Conservation (phyloP, 2,329 filamentous ascomycete species). For the Alternaria infectoria region DNA sequence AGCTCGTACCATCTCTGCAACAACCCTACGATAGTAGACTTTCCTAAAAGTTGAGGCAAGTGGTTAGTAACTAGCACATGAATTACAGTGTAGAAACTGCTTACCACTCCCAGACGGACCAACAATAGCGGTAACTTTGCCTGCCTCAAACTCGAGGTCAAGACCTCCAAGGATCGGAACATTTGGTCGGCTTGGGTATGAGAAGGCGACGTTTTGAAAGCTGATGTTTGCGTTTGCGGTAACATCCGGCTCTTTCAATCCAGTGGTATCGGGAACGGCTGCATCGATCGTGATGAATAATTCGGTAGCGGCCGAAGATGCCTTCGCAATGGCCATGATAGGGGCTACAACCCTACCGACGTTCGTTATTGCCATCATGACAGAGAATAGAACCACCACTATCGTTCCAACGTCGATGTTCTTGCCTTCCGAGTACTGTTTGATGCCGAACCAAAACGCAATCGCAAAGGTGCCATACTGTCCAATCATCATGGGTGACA, state of each 20-base stretch:
- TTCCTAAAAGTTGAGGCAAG: constrained; percentile 59
- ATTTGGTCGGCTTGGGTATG: constrained; percentile 59
- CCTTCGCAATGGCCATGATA: constrained; percentile 44
- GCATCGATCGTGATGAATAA: constrained; percentile 48
- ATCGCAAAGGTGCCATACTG: constrained; percentile 48
- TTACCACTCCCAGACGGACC: constrained; percentile 60
- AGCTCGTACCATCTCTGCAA: constrained; percentile 76
- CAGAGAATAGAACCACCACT: constrained; percentile 48
- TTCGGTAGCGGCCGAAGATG: constrained; percentile 43
- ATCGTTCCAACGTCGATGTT: constrained; percentile 40
- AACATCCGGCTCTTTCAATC: constrained; percentile 44
- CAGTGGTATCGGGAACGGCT: constrained; percentile 33
- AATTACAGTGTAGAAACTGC: background rate
- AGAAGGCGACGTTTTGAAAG: constrained; percentile 45
- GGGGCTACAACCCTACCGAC: constrained; percentile 41
- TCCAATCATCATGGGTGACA: constrained; percentile 43
- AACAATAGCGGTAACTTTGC: constrained; percentile 75
- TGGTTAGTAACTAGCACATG: background rate
- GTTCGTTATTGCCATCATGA: constrained; percentile 47
- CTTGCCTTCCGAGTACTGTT: constrained; percentile 41
- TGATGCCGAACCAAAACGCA: constrained; percentile 50
- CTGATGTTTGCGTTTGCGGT: constrained; percentile 42
- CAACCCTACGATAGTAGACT: constrained; percentile 75
- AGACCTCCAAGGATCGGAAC: constrained; percentile 68
- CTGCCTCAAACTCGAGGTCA: constrained; percentile 64